Evolutionary conservation across 2,329 filamentous ascomycete genomes (phyloP), one percentile per base, ranked within the genome.

Genomic region (Sporothrix sp.): DNA sequence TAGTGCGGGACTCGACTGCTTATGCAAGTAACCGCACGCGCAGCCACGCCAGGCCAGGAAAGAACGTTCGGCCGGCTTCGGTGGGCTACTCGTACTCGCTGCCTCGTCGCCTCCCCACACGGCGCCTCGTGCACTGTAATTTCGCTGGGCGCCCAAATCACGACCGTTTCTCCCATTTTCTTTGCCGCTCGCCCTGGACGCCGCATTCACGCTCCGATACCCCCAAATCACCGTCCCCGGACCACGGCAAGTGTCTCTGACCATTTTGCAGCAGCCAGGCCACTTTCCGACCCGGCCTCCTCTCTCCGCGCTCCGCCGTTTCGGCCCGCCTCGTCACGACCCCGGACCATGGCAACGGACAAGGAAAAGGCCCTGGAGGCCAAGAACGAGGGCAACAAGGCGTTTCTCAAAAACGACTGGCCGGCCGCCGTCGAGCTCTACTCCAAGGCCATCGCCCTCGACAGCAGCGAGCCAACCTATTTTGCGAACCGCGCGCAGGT

Each of bases 401-500:
- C 89, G 48, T 97, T 97, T 69, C 81, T 82, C 51, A 74, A 81
- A 28, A 88, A 95, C 62, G 85, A 97, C 72, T 98, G 87, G 85
- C 79, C 77, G 10, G 71, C 76, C 3, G 93, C 93, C 7, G 76
- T 95, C 56, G 82, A 90, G 2, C 81, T 82, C 58, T 98, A 98
- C 68, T 81, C 81, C 50, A 79, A 94, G 68, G 91, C 91, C 23
- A 97, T 98, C 63, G 82, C 85, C 54, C 70, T 87, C 59, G 83
- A 95, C 68, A 79, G 84, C 63, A 75, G 85, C 59, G 85, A 97
- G 62, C 86, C 90, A 7, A 85, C 90, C 0, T 97, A 90, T 71
- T 97, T 82, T 71, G 89, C 87, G 61, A 98, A 98, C 71, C 79
- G 93, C 65, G 93, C 93, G 18, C 91, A 96, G 79, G 91, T 95